Base-by-base conservation (phyloP, 345 rosid genomes). In the Aquilaria malaccensis region DNA sequence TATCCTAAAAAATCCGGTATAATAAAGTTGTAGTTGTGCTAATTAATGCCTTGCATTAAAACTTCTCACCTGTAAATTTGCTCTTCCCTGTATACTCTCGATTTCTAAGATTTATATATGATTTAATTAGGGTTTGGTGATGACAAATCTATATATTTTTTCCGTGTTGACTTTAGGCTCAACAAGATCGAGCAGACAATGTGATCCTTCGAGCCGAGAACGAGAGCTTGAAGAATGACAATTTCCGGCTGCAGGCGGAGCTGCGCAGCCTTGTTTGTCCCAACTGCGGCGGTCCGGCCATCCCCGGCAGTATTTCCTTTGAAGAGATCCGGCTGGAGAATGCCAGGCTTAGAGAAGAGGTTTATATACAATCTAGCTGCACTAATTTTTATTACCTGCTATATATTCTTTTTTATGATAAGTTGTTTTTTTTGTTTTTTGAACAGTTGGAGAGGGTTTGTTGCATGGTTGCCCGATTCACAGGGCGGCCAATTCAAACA, bases 311-410 rank as follows among this genome's bases (percentile, higher is more conserved):
- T 13, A 66, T 85, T 63, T 72, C 88, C 47, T 85, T 82, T 45
- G 89, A 89, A 50, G 95, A 93, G 13, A 74, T 89, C 68, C 95
- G 85, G 33, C 74, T 87, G 0, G 98, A 93, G 65, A 90, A 93
- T 74, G 88, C 90, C 10, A 76, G 92, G 11, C 96, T 89, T 60
- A 82, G 88, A 65, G 96, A 93, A 58, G 94, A 89, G 96, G 98
- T 89, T 51, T 59, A 37, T 46, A 43, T 41, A 30, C 1, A n/a
- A 32, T 55, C 10, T 15, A 2, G 13, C 30, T 11, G n/a, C 30
- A 10, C 13, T 11, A 30, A 53, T 51, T n/a, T n/a, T 11, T 14
- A n/a, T 4, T 51, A 1, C 54, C 13, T 58, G 11, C 12, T 13
- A 2, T 7, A 33, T 14, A 5, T 6, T 22, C 4, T 6, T 60